These are phyloP conservation scores for Clitopilus passeckerianus DNA, from an alignment of 768 basidiomycete genomes.

Conservation along the genomic window DNA sequence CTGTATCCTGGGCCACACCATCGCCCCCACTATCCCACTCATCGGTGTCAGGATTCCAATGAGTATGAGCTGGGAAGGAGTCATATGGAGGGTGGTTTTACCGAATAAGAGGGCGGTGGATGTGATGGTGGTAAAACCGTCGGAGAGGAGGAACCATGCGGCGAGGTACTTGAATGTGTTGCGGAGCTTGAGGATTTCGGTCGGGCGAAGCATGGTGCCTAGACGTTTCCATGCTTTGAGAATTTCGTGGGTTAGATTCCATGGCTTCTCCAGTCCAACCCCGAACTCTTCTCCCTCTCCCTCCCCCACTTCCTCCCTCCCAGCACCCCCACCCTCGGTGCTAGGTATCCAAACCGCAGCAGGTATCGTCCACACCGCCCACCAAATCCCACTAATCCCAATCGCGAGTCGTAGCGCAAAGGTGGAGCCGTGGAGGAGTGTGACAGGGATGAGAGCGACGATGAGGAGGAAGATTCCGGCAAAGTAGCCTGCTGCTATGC, in stretches of 20 bases:
- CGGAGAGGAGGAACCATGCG: conserved; percentile 93
- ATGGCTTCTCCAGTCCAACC: conserved; percentile 22
- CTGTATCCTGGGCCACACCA: conserved; percentile 78
- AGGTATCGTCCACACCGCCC: conserved; percentile 79
- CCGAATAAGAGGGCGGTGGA: conserved; percentile 90
- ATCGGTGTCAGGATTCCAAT: conserved; percentile 76
- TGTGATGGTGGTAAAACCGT: conserved; percentile 91
- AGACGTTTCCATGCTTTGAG: conserved; percentile 71
- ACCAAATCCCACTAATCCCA: conserved; percentile 82
- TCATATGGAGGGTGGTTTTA: conserved; percentile 84
- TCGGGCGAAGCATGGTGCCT: conserved; percentile 66
- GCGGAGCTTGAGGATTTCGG: conserved; percentile 65
- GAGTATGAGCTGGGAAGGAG: conserved; percentile 69
- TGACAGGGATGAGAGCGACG: conserved; percentile 77
- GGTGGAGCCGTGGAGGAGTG: conserved; percentile 66
- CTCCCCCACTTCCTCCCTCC: too few relatives aligned
- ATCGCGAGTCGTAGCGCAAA: conserved; percentile 79
- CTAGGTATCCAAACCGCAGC: conserved; percentile 72
- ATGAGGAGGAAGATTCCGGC: conserved; percentile 77
- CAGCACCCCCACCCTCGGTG: too few relatives aligned
- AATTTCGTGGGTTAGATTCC: conserved; percentile 50
- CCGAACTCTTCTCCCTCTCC: too few relatives aligned
- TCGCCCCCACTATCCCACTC: conserved; percentile 78
- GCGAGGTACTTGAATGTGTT: conserved; percentile 88
- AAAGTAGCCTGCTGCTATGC: conserved; percentile 82